A percentile compares a stretch with the other conserved stretches of the same genome.
phyloP scores from a whole-genome alignment of 23 red algal genomes.

The Gracilaria gracilis region DNA sequence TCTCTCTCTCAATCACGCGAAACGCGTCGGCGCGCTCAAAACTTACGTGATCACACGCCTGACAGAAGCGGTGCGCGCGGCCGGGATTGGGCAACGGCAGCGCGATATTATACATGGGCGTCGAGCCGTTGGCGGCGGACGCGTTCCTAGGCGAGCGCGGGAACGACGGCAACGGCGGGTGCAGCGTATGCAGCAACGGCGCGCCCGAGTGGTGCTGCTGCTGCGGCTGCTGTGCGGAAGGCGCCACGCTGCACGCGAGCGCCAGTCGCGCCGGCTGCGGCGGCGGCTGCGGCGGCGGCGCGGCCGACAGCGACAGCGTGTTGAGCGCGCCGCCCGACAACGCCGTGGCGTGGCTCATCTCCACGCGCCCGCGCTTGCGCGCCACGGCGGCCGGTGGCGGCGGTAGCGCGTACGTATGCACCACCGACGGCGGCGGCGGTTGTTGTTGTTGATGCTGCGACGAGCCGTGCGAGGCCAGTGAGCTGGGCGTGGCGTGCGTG shows the following conservation, averaged over 20 bases:
- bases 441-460: not conserved
- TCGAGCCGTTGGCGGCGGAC: not conserved
- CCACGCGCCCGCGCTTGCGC: not conserved
- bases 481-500: not conserved
- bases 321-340: no score
- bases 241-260: no score
- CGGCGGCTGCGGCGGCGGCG: not conserved
- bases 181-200: slow-evolving; percentile 37
- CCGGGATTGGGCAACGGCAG: slow-evolving; percentile 62
- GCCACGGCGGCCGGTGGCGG: not conserved
- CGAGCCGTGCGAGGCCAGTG: not conserved
- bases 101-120: slow-evolving; percentile 45
- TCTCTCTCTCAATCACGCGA: no score
- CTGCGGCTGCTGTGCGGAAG: no score
- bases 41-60: slow-evolving; percentile 68
- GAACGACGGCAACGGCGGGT: slow-evolving; percentile 53
- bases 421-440: not conserved
- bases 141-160: slow-evolving; percentile 11
- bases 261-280: not conserved
- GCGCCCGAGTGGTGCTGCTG: not conserved
- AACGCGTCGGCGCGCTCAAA: not conserved
- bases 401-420: not conserved
- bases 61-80: slow-evolving; percentile 60
- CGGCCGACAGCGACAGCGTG: not conserved
- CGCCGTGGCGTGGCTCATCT: no score